Base-by-base conservation (phyloP, 768 basidiomycete species). In the Cystofilobasidium ferigula region DNA sequence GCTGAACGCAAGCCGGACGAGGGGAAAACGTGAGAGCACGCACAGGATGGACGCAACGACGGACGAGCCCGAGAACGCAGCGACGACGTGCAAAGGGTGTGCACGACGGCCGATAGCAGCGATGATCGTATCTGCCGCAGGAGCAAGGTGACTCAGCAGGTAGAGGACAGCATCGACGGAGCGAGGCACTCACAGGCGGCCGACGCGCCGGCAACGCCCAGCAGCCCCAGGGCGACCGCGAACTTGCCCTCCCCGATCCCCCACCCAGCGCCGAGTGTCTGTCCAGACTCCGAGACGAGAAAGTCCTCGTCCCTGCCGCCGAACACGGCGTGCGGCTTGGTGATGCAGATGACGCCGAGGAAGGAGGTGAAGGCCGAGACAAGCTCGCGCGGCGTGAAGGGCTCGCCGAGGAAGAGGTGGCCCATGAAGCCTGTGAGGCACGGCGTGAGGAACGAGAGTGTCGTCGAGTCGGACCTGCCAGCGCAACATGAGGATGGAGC, bases 291-390 rank as follows among this genome's bases (percentile, higher is more conserved):
- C 51, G 24, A 47, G 64, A 40, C 51, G 57, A 34, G n/a, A 63
- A 32, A 26, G 36, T 59, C 45, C n/a, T 62, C 61, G 10, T 62
- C 63, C n/a, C 30, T 32, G 0, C n/a, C 40, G 10, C 85, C 86
- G 70, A 95, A 93, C 9, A 95, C 70, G 60, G 84, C 83, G 0
- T 80, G 77, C 0, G 91, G 91, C 40, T 88, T 80, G 14, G 89
- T 87, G 58, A 95, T 89, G 10, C 91, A 78, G 18, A 92, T 74
- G 12, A 90, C 88, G 0, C 90, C 91, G 12, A 81, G 48, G 36
- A 93, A 79, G 74, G 87, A 86, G 56, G 81, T 79, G 10, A 86
- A 82, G 82, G 71, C 70, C 1, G 70, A 66, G 26, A 65, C 43
- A 8, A 67, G 70, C 45, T 73, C 70, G 26, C 62, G 57, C 22